Evolutionary conservation across 345 rosid species (phyloP).

Genomic region (Arabidopsis suecica): DNA sequence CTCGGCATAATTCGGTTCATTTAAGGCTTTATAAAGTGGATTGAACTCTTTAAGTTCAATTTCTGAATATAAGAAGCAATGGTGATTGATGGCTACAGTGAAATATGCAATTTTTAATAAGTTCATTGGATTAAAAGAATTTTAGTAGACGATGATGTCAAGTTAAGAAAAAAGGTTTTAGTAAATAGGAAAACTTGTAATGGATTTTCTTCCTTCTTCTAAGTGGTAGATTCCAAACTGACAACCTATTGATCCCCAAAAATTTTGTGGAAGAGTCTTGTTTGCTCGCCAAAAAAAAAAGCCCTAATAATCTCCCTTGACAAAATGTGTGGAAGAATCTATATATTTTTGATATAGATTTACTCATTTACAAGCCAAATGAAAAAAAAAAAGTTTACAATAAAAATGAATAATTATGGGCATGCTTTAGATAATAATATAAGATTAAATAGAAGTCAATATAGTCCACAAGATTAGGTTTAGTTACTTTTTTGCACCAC

Average conservation of each 20-base stretch:
- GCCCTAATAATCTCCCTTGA: background rate
- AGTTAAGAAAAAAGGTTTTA: background rate
- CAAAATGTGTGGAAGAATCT: background rate
- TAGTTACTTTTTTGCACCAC: background rate
- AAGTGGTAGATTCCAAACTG: background rate
- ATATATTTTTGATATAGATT: background rate
- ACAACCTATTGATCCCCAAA: background rate
- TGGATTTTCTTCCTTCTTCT: too few species aligned
- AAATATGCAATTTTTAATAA: background rate
- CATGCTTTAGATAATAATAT: slow-evolving; percentile 3
- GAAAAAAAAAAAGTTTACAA: background rate
- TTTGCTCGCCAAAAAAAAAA: too few species aligned
- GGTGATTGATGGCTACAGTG: too few species aligned
- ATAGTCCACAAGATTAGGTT: slow-evolving; percentile 26
- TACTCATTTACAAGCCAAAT: background rate
- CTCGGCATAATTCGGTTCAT: background rate
- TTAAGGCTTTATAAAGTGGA: background rate
- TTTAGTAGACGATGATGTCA: background rate
- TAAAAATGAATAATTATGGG: background rate
- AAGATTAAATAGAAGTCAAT: slow-evolving; percentile 19
- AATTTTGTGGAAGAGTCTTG: too few species aligned
- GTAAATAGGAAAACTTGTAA: background rate
- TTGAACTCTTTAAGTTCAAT: background rate
- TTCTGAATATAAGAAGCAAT: background rate
- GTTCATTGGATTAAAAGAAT: background rate